Conservation (phyloP, 257 asterid species). For the Solanum corneliomulleri region DNA sequence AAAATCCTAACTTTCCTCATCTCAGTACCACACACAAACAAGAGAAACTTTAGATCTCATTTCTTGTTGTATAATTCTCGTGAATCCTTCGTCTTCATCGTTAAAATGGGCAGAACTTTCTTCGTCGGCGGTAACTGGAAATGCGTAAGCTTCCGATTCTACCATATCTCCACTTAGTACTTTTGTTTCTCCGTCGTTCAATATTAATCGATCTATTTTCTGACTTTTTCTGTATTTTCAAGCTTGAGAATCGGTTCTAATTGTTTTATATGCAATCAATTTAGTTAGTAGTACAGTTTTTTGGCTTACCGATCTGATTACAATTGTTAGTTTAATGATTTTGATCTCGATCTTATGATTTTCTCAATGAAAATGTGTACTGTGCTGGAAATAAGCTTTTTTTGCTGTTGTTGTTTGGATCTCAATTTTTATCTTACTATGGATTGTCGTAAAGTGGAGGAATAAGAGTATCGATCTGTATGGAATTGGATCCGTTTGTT, state of each 20-base stretch:
- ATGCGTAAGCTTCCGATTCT: slow-evolving; percentile 52
- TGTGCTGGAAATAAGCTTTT: not conserved
- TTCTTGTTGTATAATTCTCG: slow-evolving; percentile 26
- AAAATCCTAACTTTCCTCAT: not conserved
- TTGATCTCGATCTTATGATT: not conserved
- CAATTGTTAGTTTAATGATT: not conserved
- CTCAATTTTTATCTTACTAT: not conserved
- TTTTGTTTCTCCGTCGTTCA: not conserved
- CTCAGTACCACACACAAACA: not conserved
- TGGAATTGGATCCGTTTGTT: not conserved
- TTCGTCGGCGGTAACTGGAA: slow-evolving; percentile 99
- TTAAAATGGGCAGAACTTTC: slow-evolving; percentile 71
- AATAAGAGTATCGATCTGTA: not conserved
- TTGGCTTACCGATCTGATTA: not conserved
- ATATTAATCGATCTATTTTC: not conserved
- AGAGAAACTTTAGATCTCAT: not conserved
- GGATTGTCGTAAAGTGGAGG: not conserved
- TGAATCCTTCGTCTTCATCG: slow-evolving; percentile 10
- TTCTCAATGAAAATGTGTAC: not conserved
- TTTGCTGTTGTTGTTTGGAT: not conserved
- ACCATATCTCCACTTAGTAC: not conserved
- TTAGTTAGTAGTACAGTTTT: not conserved
- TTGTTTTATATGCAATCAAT: not conserved
- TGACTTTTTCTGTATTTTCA: not conserved
- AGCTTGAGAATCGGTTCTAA: not conserved